Evolutionary conservation across 352 stramenopile genomes (phyloP).

Genomic region (Globisporangium carolinianum): DNA sequence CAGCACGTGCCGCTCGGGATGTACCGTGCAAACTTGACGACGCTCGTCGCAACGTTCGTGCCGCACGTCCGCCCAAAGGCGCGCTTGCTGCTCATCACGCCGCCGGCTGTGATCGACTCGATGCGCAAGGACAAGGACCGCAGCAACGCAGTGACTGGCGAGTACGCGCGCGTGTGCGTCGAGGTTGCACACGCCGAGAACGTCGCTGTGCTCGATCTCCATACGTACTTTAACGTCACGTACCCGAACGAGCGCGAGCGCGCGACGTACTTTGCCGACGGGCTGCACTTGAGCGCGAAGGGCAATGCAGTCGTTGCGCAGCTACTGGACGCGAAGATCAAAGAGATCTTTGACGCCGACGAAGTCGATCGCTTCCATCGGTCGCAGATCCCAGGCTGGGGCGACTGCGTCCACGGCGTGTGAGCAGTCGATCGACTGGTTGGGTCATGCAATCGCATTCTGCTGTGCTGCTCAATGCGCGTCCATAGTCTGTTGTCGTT

Average conservation of each 20-base stretch:
- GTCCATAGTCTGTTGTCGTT: neutral
- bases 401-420: slow-evolving; percentile 1
- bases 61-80: slow-evolving; percentile 15
- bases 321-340: slow-evolving; percentile 23
- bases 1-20: slow-evolving; percentile 39
- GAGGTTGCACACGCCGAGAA: slow-evolving; percentile 16
- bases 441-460: slow-evolving; percentile 25
- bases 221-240: slow-evolving; percentile 34
- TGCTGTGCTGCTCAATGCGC: slow-evolving; percentile 8
- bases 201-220: slow-evolving; percentile 30
- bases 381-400: slow-evolving; percentile 9
- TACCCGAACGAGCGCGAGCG: slow-evolving; percentile 15
- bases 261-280: slow-evolving; percentile 29
- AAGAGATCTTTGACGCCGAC: slow-evolving; percentile 9
- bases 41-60: slow-evolving; percentile 19
- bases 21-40: slow-evolving; percentile 32
- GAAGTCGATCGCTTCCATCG: slow-evolving; percentile 6
- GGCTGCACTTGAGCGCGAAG: slow-evolving; percentile 35
- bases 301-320: slow-evolving; percentile 39
- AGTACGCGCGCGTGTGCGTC: slow-evolving; percentile 35
- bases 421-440: neutral
- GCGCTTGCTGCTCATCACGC: slow-evolving; percentile 38
- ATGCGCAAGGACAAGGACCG: slow-evolving; percentile 25
- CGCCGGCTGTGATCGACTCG: slow-evolving; percentile 30
- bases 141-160: slow-evolving; percentile 23